Evolutionary conservation across 1,284 basidiomycete species (phyloP), one percentile per base, ranked within the genome.

Genomic region (Trichosporon ovoides): DNA sequence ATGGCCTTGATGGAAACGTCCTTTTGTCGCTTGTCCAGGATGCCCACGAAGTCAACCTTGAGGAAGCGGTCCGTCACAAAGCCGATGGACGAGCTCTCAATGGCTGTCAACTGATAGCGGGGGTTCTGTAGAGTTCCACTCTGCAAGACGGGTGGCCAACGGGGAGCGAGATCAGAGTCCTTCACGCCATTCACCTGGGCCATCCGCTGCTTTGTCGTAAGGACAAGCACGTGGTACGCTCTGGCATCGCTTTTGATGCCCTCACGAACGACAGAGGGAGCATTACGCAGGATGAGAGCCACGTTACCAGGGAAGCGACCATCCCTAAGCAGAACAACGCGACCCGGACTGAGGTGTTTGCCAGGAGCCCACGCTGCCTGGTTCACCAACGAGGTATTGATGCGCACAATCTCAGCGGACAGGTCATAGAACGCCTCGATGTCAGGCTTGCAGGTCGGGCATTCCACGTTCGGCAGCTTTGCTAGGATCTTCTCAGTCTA

Each of bases 251-350:
- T 74, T 38, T 83, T 84, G 14, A 64, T 40, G 11, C 72, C 72
- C 20, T 72, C 71, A 77, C 76, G 19, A 75, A 81, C 56, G 72
- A 77, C 36, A 68, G 71, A 65, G 71, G 82, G 84, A 0, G 87
- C 86, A 40, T 82, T 81, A 69, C 88, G 88, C 33, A 98, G 80
- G 2, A 98, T 72, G 16, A 96, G 81, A 0, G 85, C 96, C 5
- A 85, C 76, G 58, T 86, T 88, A 61, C 82, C 83, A 52, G 81
- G 81, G 75, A 91, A 96, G 73, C 92, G 89, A 89, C 83, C 83
- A 71, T 98, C 88, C 46, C 87, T 83, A 34, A 99, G 77, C 18
- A 98, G 74, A 1, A 98, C 84, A 14, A 98, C 84, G 51, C 96
- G 81, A 0, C 94, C 95, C 0, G 85, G 73, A 5, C 78, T 73